Percentiles rank a stretch among this genome's conserved stretches.
Evolutionary conservation across 345 rosid species (phyloP).

Genomic region (Iberis pinnata): DNA sequence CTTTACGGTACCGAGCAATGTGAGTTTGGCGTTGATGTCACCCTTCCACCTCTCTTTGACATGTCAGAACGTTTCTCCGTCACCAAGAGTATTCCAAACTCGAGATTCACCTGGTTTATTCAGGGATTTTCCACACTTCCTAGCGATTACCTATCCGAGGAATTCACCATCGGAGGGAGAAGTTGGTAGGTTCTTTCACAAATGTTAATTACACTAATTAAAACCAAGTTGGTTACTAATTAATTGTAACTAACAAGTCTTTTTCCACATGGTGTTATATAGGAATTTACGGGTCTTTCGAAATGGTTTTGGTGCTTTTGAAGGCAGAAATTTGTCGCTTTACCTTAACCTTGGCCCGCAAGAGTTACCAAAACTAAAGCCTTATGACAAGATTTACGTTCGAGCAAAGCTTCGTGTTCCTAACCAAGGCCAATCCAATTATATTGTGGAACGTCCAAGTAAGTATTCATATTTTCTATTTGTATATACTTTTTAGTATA

Average conservation of each 20-base stretch:
- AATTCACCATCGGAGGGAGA: neutral
- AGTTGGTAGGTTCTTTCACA: neutral
- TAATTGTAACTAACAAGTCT: neutral
- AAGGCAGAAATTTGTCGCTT: neutral
- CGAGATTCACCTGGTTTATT: neutral
- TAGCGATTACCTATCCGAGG: neutral
- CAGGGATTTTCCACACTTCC: neutral
- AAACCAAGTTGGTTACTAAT: neutral
- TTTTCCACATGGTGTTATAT: neutral
- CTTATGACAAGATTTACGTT: slow-evolving; percentile 11
- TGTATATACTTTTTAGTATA: too few species aligned
- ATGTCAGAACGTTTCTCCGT: neutral
- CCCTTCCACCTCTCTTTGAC: neutral
- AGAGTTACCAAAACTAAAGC: slow-evolving; percentile 3
- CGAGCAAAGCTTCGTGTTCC: slow-evolving; percentile 14
- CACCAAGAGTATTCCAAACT: neutral
- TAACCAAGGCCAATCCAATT: slow-evolving; percentile 2
- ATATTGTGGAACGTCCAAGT: neutral
- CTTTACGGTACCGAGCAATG: neutral
- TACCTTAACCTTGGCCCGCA: neutral
- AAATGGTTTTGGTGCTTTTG: neutral
- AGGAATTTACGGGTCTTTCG: neutral
- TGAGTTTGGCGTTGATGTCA: neutral
- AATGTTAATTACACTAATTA: too few species aligned
- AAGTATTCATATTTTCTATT: neutral